These are phyloP conservation scores for Aureobasidium sp. DNA, from an alignment of 2,329 filamentous ascomycete species.

Conservation along the genomic window DNA sequence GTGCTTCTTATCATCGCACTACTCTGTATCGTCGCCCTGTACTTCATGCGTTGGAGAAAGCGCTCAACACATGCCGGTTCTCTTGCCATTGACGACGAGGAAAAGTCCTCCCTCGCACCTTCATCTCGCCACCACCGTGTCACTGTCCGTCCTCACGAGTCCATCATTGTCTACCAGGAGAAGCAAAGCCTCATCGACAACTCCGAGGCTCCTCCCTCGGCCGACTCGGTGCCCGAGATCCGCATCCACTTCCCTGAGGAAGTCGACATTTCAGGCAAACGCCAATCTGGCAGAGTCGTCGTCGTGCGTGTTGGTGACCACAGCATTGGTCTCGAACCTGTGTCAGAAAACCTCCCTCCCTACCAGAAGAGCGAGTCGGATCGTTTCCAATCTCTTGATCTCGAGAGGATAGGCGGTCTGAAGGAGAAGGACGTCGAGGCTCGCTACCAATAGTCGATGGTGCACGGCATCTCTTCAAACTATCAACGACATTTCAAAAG, in stretches of 20 bases:
- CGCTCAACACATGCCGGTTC: conserved; percentile 39
- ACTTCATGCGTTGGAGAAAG: conserved; percentile 64
- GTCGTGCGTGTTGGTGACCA: conserved; percentile 86
- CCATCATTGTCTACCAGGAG: conserved; percentile 68
- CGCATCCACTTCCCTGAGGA: conserved; percentile 97
- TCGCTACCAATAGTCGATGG: conserved; percentile 9
- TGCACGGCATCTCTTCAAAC: neutral
- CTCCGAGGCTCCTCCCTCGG: conserved; percentile 65
- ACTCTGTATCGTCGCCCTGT: conserved; percentile 57
- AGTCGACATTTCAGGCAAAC: conserved; percentile 72
- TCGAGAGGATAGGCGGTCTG: conserved; percentile 86
- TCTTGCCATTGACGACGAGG: conserved; percentile 64
- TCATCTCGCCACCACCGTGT: conserved; percentile 44
- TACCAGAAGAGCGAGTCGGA: conserved; percentile 71
- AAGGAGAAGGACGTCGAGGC: conserved; percentile 66
- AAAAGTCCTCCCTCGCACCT: conserved; percentile 26
- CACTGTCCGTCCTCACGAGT: conserved; percentile 51
- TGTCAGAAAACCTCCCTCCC: conserved; percentile 69
- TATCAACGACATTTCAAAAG: conserved; percentile 6
- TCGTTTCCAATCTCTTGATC: conserved; percentile 87
- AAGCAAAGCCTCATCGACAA: conserved; percentile 72
- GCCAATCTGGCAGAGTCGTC: conserved; percentile 78
- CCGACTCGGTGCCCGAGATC: conserved; percentile 83
- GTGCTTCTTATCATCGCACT: conserved; percentile 68
- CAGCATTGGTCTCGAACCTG: conserved; percentile 80